Base-by-base conservation (phyloP, 2,329 filamentous ascomycete species). In the Hirsutella rhossiliensis region DNA sequence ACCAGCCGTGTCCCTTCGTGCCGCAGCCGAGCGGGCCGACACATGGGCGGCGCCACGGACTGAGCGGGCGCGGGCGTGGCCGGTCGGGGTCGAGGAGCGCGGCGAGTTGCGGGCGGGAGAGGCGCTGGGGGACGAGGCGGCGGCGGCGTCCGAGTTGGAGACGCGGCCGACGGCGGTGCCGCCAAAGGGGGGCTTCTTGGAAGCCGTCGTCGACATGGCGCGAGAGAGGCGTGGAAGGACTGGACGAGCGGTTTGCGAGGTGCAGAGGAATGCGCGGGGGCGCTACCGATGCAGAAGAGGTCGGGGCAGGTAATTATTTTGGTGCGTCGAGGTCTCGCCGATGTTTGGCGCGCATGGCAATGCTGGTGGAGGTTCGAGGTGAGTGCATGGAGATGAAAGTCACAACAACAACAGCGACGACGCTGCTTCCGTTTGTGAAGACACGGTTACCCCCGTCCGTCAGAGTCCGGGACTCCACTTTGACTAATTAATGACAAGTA, bases 11-110 rank as follows among this genome's bases (percentile, higher is more conserved):
- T 70, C 64, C 50, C 73, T 75, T 52, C 83, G 77, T 52, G 76
- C 75, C 38, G 78, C 78, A 43, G 82, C 80, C 43, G 81, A 81
- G 54, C 85, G 80, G 47, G 84, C 84, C 48, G 85, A 87, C 19
- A 87, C 75, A 29, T 82, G 77, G n/a, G 75, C 75, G 44, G 72
- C 73, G 30, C 68, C 68, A 55, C 84, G 78, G 48, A 78, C 68
- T 13, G 85, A 87, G 48, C 81, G 76, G 40, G 75, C 79, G 48
- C 82, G 74, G 44, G 71, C 67, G 49, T 66, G 62, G 40, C 56
- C 59, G 43, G 58, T 58, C 37, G 63, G 58, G 23, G 65, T 64
- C 41, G 77, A 72, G 20, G 75, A 66, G 48, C 72, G 56, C 43
- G 58, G 56, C 34, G 59, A 55, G 50, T 34, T 54, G 45, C 66